phyloP scores from a whole-genome alignment of 805 yeast species.

The Kluyveromyces lactis region DNA sequence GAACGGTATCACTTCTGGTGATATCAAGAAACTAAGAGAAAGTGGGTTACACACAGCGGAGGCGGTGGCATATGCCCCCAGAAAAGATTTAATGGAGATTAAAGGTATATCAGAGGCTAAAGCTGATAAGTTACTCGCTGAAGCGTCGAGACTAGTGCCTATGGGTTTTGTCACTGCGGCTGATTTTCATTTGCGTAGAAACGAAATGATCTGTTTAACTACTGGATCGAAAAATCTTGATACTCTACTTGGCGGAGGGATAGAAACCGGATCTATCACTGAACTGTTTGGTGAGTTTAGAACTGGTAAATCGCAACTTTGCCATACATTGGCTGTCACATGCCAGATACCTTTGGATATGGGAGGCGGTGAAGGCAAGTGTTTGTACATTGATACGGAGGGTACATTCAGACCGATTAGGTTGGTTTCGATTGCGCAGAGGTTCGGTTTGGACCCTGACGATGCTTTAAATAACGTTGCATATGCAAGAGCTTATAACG shows the following conservation, averaged over 20 bases:
- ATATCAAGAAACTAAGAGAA: conserved; percentile 70
- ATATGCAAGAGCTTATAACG: conserved; percentile 93
- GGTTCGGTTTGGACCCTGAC: conserved; percentile 86
- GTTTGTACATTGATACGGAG: conserved; percentile 92
- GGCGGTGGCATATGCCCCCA: conserved; percentile 88
- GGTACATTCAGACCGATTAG: conserved; percentile 94
- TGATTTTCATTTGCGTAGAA: conserved; percentile 82
- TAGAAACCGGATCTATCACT: conserved; percentile 94
- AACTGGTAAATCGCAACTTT: conserved; percentile 94
- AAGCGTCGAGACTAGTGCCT: conserved; percentile 82
- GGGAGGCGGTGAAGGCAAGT: conserved; percentile 99
- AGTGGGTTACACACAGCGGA: conserved; percentile 87
- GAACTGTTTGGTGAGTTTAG: conserved; percentile 96
- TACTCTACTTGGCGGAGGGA: conserved; percentile 89
- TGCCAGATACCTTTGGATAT: conserved; percentile 93
- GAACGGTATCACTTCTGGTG: conserved; percentile 76
- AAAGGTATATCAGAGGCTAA: conserved; percentile 95
- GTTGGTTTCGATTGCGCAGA: conserved; percentile 77
- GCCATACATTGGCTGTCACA: conserved; percentile 94
- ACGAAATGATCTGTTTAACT: conserved; percentile 85
- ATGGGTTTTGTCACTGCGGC: conserved; percentile 97
- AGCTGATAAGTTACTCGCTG: conserved; percentile 75
- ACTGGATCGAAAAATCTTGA: conserved; percentile 95
- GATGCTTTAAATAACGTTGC: conserved; percentile 97
- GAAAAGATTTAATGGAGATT: conserved; percentile 62